Base-by-base conservation (phyloP, 495 filamentous ascomycete genomes). In the Xylaria bambusicola region DNA sequence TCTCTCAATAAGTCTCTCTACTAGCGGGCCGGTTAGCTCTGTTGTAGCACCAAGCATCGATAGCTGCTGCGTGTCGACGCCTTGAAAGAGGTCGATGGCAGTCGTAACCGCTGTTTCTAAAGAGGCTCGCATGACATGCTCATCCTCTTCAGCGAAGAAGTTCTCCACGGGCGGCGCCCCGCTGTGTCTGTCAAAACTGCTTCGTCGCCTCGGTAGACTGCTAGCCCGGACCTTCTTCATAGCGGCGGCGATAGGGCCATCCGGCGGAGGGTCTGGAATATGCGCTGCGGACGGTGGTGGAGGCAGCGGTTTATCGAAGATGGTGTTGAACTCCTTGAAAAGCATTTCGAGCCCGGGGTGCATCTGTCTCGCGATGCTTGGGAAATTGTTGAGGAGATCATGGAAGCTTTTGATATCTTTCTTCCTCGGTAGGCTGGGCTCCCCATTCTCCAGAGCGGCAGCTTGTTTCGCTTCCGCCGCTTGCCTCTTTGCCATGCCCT, bases 281-380 rank as follows among this genome's bases (percentile, higher is more conserved):
- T 76, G 66, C 1, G 29, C 72, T 7, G 84, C 79, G 10, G 89
- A 89, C 3, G 88, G 91, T 4, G 87, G 88, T 6, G 88, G 87
- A 2, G 93, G 91, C 27, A 93, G 70, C 13, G 91, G 91, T 63
- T 89, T 92, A 60, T 95, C 88, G 56, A 97, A 87, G 42, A 92
- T 88, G 41, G 83, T 84, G 7, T 85, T 88, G 71, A 98, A 97
- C 59, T 97, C 91, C 49, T 86, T 87, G 64, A 98, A 97, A 40
- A 99, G 72, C 71, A 89, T 84, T 69, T 98, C 92, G 18, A 99
- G 75, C 0, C 95, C 95, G 1, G 87, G 84, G 66, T 97, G 91
- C 93, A 98, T 97, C 74, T 98, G 95, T 58, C 90, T 83, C 31
- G 94, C 93, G 62, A 99, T 99, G 83, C 95, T 92, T 10, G 95